These are phyloP conservation scores for Erythrophleum ivorense DNA, from an alignment of 331 rosid species.

Conservation along the genomic window DNA sequence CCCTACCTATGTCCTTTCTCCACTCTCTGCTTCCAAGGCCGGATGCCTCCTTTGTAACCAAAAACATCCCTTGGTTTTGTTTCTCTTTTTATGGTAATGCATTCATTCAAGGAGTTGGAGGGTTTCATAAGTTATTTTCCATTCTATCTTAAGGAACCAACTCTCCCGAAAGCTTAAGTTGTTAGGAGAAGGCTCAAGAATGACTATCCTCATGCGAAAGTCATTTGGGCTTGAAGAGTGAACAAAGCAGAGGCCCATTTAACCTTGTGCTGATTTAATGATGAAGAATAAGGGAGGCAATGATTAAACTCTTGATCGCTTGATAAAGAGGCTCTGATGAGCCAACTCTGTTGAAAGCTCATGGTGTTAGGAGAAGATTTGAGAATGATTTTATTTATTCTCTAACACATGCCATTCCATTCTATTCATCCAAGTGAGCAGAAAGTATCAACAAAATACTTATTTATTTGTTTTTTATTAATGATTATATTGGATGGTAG, in stretches of 20 bases:
- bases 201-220: background rate
- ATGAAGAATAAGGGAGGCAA: background rate
- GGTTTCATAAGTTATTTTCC: background rate
- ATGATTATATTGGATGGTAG: background rate
- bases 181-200: background rate
- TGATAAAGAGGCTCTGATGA: background rate
- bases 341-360: background rate
- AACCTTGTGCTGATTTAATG: background rate
- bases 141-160: background rate
- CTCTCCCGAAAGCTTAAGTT: background rate
- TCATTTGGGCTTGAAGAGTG: background rate
- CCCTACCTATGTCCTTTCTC: background rate
- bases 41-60: background rate
- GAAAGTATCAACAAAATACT: background rate
- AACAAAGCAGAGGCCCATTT: background rate
- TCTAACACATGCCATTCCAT: background rate
- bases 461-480: background rate
- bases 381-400: background rate
- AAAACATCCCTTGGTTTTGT: background rate
- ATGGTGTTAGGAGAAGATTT: background rate
- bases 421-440: background rate
- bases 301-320: background rate
- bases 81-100: no score
- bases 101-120: background rate
- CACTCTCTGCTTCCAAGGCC: background rate